A percentile compares a stretch with the other conserved stretches of the same genome.
Evolutionary conservation across 2,329 filamentous ascomycete genomes (phyloP).

Genomic region (Phyllosticta capitalensis): DNA sequence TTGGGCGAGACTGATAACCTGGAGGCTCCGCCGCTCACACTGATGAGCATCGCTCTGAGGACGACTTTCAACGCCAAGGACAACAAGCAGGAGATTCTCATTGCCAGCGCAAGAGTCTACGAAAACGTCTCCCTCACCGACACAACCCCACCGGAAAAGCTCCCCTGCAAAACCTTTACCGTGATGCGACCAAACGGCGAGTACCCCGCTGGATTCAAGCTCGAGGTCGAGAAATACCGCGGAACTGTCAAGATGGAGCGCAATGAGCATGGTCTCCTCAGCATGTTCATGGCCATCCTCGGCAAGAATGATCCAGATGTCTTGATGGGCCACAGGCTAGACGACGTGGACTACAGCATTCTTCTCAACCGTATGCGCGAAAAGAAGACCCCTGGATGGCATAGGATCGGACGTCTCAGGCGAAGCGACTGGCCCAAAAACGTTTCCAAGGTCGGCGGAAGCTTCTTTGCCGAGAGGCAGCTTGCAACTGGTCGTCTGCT

Average conservation of each 20-base stretch:
- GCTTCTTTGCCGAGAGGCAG: slow-evolving; percentile 88
- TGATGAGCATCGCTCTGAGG: slow-evolving; percentile 91
- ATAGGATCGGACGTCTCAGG: slow-evolving; percentile 78
- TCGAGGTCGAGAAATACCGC: slow-evolving; percentile 61
- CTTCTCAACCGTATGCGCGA: slow-evolving; percentile 78
- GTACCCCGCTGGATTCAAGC: slow-evolving; percentile 83
- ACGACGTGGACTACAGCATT: slow-evolving; percentile 92
- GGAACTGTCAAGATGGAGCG: slow-evolving; percentile 73
- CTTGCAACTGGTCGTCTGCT: slow-evolving; percentile 80
- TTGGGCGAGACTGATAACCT: slow-evolving; percentile 69
- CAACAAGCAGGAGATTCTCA: slow-evolving; percentile 92
- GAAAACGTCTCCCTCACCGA: slow-evolving; percentile 81
- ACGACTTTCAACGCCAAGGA: slow-evolving; percentile 83
- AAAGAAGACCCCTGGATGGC: slow-evolving; percentile 90
- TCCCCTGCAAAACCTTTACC: slow-evolving; percentile 86
- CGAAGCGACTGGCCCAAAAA: slow-evolving; percentile 78
- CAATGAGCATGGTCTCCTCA: slow-evolving; percentile 74
- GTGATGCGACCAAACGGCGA: slow-evolving; percentile 72
- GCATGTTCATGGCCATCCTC: slow-evolving; percentile 81
- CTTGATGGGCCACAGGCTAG: slow-evolving; percentile 87
- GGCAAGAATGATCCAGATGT: slow-evolving; percentile 88
- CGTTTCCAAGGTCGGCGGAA: slow-evolving; percentile 75
- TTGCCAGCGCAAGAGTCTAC: slow-evolving; percentile 86
- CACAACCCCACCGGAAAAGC: slow-evolving; percentile 76
- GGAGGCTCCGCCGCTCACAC: slow-evolving; percentile 75